Conservation (phyloP, 768 basidiomycete species). For the Termitomyces sp. region DNA sequence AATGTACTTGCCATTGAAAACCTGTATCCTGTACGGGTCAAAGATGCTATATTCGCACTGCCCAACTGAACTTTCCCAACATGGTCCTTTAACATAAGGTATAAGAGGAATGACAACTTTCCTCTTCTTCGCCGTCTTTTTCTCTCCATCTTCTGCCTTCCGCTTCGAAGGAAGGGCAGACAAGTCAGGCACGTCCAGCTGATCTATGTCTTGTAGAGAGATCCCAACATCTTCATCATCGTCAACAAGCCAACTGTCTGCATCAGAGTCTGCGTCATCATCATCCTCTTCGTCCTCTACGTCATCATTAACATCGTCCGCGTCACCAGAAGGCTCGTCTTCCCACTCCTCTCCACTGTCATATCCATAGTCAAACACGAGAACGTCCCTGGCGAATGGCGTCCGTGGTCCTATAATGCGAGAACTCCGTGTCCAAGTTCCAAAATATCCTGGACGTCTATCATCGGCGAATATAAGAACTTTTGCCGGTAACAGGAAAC, state of each 20-base stretch:
- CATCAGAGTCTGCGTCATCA: constrained; percentile 67
- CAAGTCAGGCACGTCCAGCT: constrained; percentile 30
- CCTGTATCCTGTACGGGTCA: constrained; percentile 67
- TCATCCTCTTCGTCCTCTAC: constrained; percentile 57
- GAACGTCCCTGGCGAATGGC: constrained; percentile 75
- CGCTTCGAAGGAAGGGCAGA: constrained; percentile 44
- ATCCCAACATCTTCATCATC: constrained; percentile 55
- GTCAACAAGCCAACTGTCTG: constrained; percentile 77
- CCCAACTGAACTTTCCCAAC: constrained; percentile 70
- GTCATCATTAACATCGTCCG: constrained; percentile 71
- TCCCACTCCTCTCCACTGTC: constrained; percentile 98
- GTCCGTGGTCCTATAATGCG: constrained; percentile 73
- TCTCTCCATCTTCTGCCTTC: constrained; percentile 54
- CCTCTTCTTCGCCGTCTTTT: constrained; percentile 59
- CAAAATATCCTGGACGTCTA: constrained; percentile 86
- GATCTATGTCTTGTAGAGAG: constrained; percentile 34
- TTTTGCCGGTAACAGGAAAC: constrained; percentile 65
- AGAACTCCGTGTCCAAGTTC: constrained; percentile 89
- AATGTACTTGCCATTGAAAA: constrained; percentile 68
- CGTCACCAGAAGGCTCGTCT: constrained; percentile 76
- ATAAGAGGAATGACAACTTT: constrained; percentile 76
- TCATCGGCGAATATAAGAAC: constrained; percentile 82
- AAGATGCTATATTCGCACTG: constrained; percentile 67
- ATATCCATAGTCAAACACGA: constrained; percentile 82
- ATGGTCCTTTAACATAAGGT: constrained; percentile 78